Base-by-base conservation (phyloP, 1,284 basidiomycete genomes). In the Wallemia ichthyophaga region DNA sequence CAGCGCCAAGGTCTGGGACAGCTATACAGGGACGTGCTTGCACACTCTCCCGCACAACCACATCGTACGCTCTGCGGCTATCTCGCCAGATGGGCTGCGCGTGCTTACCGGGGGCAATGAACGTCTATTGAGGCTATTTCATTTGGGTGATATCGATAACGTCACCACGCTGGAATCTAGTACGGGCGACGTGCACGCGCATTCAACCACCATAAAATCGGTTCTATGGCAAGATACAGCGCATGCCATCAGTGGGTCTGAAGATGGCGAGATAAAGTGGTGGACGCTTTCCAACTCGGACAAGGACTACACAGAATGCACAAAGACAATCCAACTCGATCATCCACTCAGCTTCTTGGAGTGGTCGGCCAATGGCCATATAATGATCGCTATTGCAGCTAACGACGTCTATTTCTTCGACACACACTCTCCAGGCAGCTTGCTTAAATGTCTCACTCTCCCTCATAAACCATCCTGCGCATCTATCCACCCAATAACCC, bases 1-100 rank as follows among this genome's bases (percentile, higher is more conserved):
- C 68, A 88, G 87, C 57, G 92, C 92, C 61, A 96, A 96, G 74
- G 78, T 98, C 61, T 99, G 94, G 94, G 89, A 99, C 71, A 87
- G 92, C 19, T 91, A 83, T 69, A 81, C 81, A 28, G 94, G 92
- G 61, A 75, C 80, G 25, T 73, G 77, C 33, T 74, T 96, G 28
- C 85, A 95, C 66, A 95, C 89, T 13, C 94, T 96, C 67, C 80
- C 87, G 23, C 92, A 99, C 71, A 85, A 92, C 68, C 94, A 98
- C 71, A 98, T 99, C 68, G 92, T 99, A 64, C 83, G 91, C 63
- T 86, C 83, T 37, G 87, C 95, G 37, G 89, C 89, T 15, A 73
- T 96, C 63, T 82, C 85, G 11, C 77, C 79, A 9, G 71, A 72
- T 56, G 73, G 78, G 13, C 73, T 75, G 1, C 80, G 79, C 68